Evolutionary conservation across 2,329 filamentous ascomycete genomes (phyloP), one percentile per base, ranked within the genome.

Genomic region (Ascochyta rabiei): DNA sequence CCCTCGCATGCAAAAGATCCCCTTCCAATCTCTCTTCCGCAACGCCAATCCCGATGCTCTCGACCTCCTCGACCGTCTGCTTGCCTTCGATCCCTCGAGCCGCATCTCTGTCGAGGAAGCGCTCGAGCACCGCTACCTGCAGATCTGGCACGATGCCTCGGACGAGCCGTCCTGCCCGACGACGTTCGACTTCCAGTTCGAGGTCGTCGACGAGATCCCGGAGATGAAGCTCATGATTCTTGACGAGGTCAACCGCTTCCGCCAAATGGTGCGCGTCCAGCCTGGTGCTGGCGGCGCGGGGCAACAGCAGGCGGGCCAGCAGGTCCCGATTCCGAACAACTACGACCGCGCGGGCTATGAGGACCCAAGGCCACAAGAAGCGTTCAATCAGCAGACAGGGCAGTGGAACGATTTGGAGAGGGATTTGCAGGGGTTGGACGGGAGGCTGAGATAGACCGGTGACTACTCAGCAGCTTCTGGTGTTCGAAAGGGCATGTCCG

Each of bases 141-240:
- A 93, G 72, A 97, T 99, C 80, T 98, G 95, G 95, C 95, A 99
- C 80, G 95, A 99, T 68, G 90, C 93, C 47, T 93, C 90, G 4
- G 95, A 99, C 77, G 95, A 99, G 81, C 95, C 95, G 18, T 86
- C 88, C 62, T 98, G 93, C 80, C 93, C 93, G 0, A 90, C 89
- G 15, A 93, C 91, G 16, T 99, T 99, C 79, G 93, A 99, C 81
- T 99, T 99, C 80, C 89, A 93, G 75, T 99, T 99, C 71, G 95
- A 99, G 76, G 88, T 96, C n/a, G 86, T 97, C 34, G 93, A 99
- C 48, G 95, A 98, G 39, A 92, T 99, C 18, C 84, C 82, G 19
- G 90, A 97, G 66, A 98, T 99, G 93, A 90, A 95, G 74, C 88
- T 88, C 77, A 96, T 97, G 91, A 99, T 99, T 62, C 82, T 97